Base-by-base conservation (phyloP, 2,329 filamentous ascomycete genomes). In the Penicillium sclerotigenum region DNA sequence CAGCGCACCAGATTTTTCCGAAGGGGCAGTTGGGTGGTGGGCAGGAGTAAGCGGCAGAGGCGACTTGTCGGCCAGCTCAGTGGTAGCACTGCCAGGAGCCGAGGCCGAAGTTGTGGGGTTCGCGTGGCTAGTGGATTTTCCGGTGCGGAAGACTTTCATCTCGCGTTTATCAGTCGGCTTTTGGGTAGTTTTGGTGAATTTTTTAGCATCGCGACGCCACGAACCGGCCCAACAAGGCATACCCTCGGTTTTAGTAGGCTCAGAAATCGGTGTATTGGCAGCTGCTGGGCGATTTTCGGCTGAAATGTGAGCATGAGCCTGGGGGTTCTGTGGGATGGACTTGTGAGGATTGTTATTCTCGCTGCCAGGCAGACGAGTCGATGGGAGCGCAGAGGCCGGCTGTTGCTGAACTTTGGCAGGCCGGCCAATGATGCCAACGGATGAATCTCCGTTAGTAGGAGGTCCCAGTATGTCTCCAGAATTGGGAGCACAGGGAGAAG, bases 101-200 rank as follows among this genome's bases (percentile, higher is more conserved):
- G 56, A 61, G 4, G 56, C 56, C 4, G 68, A 62, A 14, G 36
- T 22, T 18, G 28, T 42, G 10, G 73, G 71, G n/a, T 66, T 61
- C 1, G 67, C 72, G n/a, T 76, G 73, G 13, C 80, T 79, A 3
- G 76, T 61, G 1, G 76, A 80, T 71, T 91, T 94, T 54, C 81
- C 82, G 1, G 93, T 87, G 68, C 91, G 91, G 50, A 97, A 79
- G 1, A 97, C 88, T 77, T 96, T 97, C 88, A 97, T 97, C 75
- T 46, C 85, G 79, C 68, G 85, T 75, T 61, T 71, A 64, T 85
- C 87, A 14, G 77, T 67, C 5, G 64, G 54, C 47, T 54, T 54
- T 7, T 41, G 31, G 13, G 51, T 6, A 33, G 28, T 24, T 10
- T 5, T 69, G 6, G 65, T 45, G 16, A 73, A 69, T 18, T 61